A percentile compares a stretch with the other conserved stretches of the same genome.
phyloP scores from a whole-genome alignment of 129 eudicot genomes.

The Helichrysum umbraculigerum region DNA sequence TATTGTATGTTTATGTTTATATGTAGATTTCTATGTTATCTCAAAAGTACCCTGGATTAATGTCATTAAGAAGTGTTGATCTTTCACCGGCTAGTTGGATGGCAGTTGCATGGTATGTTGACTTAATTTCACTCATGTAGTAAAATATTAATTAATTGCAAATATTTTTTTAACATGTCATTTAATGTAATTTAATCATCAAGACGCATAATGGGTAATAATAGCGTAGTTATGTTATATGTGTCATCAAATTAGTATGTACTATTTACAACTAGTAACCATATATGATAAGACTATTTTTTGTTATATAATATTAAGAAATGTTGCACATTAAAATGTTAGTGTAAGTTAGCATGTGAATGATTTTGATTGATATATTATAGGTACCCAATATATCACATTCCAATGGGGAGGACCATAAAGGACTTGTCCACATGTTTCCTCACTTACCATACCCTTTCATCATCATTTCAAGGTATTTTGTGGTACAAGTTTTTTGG shows the following conservation, averaged over 20 bases:
- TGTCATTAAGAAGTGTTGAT: slow-evolving; percentile 79
- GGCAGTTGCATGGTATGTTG: slow-evolving; percentile 69
- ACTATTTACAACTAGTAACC: background rate
- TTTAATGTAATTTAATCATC: background rate
- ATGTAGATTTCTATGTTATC: slow-evolving; percentile 62
- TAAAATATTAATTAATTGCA: background rate
- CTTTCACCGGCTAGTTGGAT: slow-evolving; percentile 91
- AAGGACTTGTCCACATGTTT: slow-evolving; percentile 92
- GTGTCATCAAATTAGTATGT: background rate
- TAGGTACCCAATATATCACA: slow-evolving; percentile 99
- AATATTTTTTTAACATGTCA: background rate
- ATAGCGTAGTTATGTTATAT: background rate
- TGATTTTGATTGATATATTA: slow-evolving; percentile 23
- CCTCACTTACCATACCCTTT: slow-evolving; percentile 92
- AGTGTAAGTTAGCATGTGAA: slow-evolving; percentile 7
- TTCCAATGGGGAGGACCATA: slow-evolving; percentile 89
- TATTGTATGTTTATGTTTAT: background rate
- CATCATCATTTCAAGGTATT: slow-evolving; percentile 94
- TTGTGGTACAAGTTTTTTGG: background rate
- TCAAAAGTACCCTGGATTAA: slow-evolving; percentile 65
- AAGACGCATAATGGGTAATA: background rate
- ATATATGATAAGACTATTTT: background rate
- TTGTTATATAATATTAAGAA: background rate
- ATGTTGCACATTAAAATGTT: background rate
- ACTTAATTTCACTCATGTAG: background rate